Conservation (phyloP, 2,329 filamentous ascomycete genomes). For the Alternaria gansuensis region DNA sequence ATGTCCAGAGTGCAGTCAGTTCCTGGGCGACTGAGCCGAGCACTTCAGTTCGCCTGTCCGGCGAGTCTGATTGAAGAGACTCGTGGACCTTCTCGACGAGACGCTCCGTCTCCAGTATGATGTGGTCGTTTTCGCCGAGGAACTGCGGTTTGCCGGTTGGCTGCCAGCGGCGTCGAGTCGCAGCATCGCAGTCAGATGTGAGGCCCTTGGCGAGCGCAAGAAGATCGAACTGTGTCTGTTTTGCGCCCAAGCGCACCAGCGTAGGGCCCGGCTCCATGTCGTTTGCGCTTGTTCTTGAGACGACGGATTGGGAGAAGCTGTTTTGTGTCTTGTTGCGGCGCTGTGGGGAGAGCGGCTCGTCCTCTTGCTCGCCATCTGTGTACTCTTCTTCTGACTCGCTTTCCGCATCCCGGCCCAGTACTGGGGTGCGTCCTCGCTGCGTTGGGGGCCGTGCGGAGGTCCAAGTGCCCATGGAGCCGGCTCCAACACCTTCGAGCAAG, state of each 20-base stretch:
- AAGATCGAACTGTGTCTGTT: constrained; percentile 68
- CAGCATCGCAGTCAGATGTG: constrained; percentile 61
- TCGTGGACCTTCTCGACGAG: constrained; percentile 61
- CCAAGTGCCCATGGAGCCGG: constrained; percentile 40
- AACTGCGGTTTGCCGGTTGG: constrained; percentile 51
- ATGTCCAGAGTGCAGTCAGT: constrained; percentile 59
- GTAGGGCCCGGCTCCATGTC: constrained; percentile 34
- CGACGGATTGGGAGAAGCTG: constrained; percentile 43
- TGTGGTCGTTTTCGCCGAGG: constrained; percentile 72
- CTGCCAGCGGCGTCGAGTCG: neutral
- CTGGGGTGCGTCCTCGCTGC: constrained; percentile 41
- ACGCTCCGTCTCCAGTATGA: constrained; percentile 80
- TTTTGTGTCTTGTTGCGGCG: constrained; percentile 34
- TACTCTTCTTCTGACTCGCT: constrained; percentile 49
- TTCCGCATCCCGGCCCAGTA: constrained; percentile 39
- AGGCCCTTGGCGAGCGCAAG: constrained; percentile 76
- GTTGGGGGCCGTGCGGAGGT: constrained; percentile 39
- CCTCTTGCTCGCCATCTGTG: constrained; percentile 38
- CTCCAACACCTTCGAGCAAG: constrained; percentile 40
- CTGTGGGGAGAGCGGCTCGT: constrained; percentile 57
- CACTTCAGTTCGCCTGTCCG: constrained; percentile 41
- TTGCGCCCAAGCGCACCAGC: constrained; percentile 42
- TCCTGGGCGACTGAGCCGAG: constrained; percentile 43
- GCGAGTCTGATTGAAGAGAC: constrained; percentile 44
- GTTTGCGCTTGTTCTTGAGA: constrained; percentile 51